Conservation (phyloP, 345 rosid genomes). For the Melastoma malabathricum region DNA sequence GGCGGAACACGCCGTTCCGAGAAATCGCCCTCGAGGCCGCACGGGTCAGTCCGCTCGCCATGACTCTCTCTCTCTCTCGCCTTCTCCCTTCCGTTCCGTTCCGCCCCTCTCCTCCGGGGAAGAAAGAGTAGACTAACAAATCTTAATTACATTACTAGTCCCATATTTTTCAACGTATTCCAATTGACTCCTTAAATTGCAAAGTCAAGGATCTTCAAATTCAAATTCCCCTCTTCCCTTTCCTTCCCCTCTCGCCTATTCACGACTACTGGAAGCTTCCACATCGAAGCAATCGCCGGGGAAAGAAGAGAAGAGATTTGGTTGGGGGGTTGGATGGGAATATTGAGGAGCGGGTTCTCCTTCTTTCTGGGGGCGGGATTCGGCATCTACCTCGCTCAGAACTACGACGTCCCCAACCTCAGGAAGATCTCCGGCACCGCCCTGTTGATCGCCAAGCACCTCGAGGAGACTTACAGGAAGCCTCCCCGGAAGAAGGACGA, state of each 20-base stretch:
- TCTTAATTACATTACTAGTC: too few relatives aligned
- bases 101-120: too few relatives aligned
- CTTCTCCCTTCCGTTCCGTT: conserved; percentile 1
- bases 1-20: conserved; percentile 63
- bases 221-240: too few relatives aligned
- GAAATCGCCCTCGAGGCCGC: conserved; percentile 76
- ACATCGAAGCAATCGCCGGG: too few relatives aligned
- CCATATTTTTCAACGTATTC: too few relatives aligned
- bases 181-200: too few relatives aligned
- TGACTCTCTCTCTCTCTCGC: conserved; percentile 11
- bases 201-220: too few relatives aligned
- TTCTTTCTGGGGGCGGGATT: conserved; percentile 33
- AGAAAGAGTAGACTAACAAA: background rate
- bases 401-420: conserved; percentile 51
- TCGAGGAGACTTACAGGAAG: conserved; percentile 53
- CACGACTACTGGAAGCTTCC: too few relatives aligned
- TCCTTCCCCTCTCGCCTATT: too few relatives aligned
- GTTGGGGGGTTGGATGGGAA: conserved; percentile 34
- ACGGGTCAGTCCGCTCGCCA: conserved; percentile 78
- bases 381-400: conserved; percentile 53
- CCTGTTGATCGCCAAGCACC: conserved; percentile 31
- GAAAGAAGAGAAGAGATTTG: too few relatives aligned
- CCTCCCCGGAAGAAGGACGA: conserved; percentile 12
- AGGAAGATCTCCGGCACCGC: conserved; percentile 36
- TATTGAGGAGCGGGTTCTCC: conserved; percentile 33